Evolutionary conservation across 2,329 filamentous ascomycete species (phyloP), one percentile per base, ranked within the genome.

Genomic region (Biscogniauxia marginata): DNA sequence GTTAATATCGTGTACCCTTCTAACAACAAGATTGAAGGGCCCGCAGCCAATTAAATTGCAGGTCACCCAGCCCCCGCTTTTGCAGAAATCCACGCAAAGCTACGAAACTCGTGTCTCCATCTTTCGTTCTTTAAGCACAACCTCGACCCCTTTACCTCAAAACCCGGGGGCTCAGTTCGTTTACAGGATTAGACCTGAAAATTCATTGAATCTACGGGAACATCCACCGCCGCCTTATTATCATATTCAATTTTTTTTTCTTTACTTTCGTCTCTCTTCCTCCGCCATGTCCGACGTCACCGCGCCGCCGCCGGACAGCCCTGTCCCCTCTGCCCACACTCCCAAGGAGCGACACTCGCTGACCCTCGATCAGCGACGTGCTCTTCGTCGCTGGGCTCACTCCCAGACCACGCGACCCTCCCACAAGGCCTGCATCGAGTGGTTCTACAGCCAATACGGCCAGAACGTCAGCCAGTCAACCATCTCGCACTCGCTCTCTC

Each of bases 391-490:
- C 60, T 86, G 83, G 83, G 83, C 83, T 21, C 82, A 82, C 63
- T 74, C 74, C 44, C 83, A 85, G 65, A 71, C 78, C 13, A 76
- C 80, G 22, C 79, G 83, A 2, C 83, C 83, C 6, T 83, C 80
- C 22, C 83, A 86, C 70, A 84, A 84, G 70, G 77, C 80, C 30
- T 85, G 83, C 74, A 85, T 85, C 65, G 82, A 85, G 65, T 86
- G 83, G 83, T 86, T 85, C 72, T 79, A 75, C 62, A 68, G 69
- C 54, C 77, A 84, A 67, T 86, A 83, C 66, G 79, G 80, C 68
- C 81, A 84, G 68, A 78, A 79, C 63, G 85, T 86, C 65, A 84
- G 81, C 67, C 83, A 86, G 70, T 85, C 82, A 16, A 86, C 83
- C 64, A 84, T 86, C 46, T 85, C 82, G 48, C 83, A 86, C 67